Evolutionary conservation across 352 stramenopile species (phyloP), one percentile per base, ranked within the genome.

Genomic region (Lagenidium giganteum): DNA sequence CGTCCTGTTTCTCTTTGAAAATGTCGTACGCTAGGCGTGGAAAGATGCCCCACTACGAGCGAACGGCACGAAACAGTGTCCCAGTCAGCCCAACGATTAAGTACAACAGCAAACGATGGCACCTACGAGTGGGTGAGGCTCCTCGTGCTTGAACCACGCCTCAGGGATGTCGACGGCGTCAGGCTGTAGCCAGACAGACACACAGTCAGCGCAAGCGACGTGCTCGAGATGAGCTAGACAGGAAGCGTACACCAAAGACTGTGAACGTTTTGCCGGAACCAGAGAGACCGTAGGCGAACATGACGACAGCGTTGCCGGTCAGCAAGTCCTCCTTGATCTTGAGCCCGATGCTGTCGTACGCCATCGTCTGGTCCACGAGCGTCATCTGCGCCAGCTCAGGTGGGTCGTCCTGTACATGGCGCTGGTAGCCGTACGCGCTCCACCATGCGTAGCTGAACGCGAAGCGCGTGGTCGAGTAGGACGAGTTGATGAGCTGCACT

Each of bases 181-280:
- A 6, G 91, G 90, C 43, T 84, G 50, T 5, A 43, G 24, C 21
- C 11, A 31, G 37, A 35, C 24, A 16, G 18, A 32, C 14, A 29
- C 29, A 30, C 33, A 42, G 16, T 21, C 5, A 42, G 25, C 27
- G 54, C 21, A 36, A 44, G 17, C 26, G 29, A 6, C 9, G 43
- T 40, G 26, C 2, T n/a, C n/a, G n/a, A n/a, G n/a, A n/a, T n/a
- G n/a, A n/a, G n/a, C 34, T 6, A 53, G 12, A 14, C 3, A 61
- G 22, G 8, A 34, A 35, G 54, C 63, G 23, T 47, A 82, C 72
- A 5, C 84, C 87, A 72, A 97, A 97, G 23, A 97, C 87, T 1
- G 89, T 97, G 54, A 96, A 97, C 0, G 90, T 97, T 51, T 97
- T 97, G 31, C 90, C 90, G 3, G 82, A 96, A 6, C 90, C 90